Conservation (phyloP, 345 rosid genomes). For the Eucalyptus polyanthemos region DNA sequence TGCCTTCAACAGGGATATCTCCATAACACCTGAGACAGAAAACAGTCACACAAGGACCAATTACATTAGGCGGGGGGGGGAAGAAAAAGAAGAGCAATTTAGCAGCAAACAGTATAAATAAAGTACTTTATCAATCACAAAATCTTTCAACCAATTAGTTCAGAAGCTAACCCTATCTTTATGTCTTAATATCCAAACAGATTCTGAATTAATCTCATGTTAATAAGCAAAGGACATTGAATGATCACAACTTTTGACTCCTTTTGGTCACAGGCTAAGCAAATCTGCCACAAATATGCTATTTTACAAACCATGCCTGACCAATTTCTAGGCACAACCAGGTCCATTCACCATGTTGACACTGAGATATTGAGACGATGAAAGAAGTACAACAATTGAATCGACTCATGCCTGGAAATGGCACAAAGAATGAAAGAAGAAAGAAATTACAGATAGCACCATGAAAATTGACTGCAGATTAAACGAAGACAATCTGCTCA, state of each 20-base stretch:
- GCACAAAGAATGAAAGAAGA: background rate
- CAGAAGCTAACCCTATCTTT: background rate
- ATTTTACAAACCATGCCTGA: background rate
- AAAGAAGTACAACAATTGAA: background rate
- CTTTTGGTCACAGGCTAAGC: background rate
- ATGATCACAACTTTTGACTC: background rate
- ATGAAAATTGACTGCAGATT: background rate
- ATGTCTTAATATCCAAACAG: background rate
- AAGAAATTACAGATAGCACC: background rate
- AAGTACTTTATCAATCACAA: background rate
- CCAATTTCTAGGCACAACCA: background rate
- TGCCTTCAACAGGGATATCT: slow-evolving; percentile 51
- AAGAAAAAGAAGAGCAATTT: background rate
- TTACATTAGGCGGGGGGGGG: background rate
- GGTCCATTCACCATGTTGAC: background rate
- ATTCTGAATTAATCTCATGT: background rate
- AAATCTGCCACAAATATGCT: background rate
- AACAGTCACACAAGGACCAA: background rate
- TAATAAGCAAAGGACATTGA: background rate
- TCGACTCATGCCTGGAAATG: background rate
- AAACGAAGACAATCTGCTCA: background rate
- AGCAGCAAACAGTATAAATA: background rate
- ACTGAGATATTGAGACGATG: background rate
- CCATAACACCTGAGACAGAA: slow-evolving; percentile 54
- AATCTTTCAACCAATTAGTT: background rate